Percentiles rank a stretch among this genome's conserved stretches.
Evolutionary conservation across 2,329 filamentous ascomycete genomes (phyloP).

Genomic region (Trichoderma asperellum): DNA sequence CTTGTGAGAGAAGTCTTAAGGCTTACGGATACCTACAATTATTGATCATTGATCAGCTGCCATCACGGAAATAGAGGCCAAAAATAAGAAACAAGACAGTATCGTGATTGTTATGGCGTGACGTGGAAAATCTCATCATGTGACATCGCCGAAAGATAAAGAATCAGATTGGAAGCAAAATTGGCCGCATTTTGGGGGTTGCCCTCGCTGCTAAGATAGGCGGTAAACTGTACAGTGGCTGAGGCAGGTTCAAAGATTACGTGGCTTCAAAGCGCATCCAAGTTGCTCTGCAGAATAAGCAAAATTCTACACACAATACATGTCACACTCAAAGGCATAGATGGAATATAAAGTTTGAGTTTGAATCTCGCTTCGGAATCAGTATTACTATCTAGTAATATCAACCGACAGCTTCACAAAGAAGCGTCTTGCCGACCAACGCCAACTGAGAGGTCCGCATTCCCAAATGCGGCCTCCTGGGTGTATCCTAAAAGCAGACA

Average conservation of each 20-base stretch:
- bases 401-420: not conserved
- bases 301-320: not conserved
- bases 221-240: no score
- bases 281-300: not conserved
- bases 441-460: slow-evolving; percentile 25
- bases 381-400: slow-evolving; percentile 22
- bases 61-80: not conserved
- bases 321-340: not conserved
- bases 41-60: not conserved
- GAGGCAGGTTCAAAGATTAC: not conserved
- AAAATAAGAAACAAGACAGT: not conserved
- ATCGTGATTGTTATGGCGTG: not conserved
- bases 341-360: not conserved
- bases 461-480: slow-evolving; percentile 34
- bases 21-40: not conserved
- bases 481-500: slow-evolving; percentile 37
- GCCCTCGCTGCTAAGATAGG: no score
- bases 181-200: not conserved
- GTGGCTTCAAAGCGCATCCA: not conserved
- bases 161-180: not conserved
- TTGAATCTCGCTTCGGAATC: slow-evolving; percentile 9
- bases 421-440: slow-evolving; percentile 24
- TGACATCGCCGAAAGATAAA: not conserved
- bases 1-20: not conserved
- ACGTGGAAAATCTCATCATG: not conserved